phyloP scores from a whole-genome alignment of 83 land plant genomes.

The Diphasiastrum complanatum region DNA sequence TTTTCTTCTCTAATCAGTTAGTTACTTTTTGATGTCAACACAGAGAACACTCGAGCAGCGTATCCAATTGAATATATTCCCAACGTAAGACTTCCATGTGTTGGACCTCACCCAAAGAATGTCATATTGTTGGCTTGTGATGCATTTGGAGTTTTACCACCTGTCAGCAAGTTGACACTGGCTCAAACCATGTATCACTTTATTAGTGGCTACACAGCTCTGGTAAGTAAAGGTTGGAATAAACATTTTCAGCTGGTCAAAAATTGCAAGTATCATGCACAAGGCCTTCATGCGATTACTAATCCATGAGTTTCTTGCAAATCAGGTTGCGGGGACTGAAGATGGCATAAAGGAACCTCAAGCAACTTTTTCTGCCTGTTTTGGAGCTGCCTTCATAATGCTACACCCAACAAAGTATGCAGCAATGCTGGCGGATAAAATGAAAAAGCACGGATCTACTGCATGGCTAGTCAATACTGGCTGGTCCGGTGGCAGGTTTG shows the following conservation, averaged over 20 bases:
- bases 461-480: conserved; percentile 33
- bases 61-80: conserved; percentile 30
- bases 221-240: conserved; percentile 22
- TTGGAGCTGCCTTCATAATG: conserved; percentile 32
- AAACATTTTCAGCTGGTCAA: too few species aligned
- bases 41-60: conserved; percentile 31
- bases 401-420: conserved; percentile 33
- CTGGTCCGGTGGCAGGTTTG: conserved; percentile 27
- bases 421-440: conserved; percentile 30
- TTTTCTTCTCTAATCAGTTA: too few species aligned
- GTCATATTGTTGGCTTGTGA: conserved; percentile 26
- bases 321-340: conserved; percentile 24
- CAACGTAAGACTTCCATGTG: conserved; percentile 21
- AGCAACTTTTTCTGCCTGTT: conserved; percentile 29
- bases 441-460: conserved; percentile 28
- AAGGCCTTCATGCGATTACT: neutral
- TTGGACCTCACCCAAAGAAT: conserved; percentile 32
- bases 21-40: too few species aligned
- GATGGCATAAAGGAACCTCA: conserved; percentile 28
- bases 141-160: conserved; percentile 27
- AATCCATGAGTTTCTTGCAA: neutral
- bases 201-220: conserved; percentile 30
- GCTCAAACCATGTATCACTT: conserved; percentile 33
- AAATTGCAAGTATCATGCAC: too few species aligned
- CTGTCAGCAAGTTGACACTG: conserved; percentile 29